Base-by-base conservation (phyloP, 2,329 filamentous ascomycete genomes). In the Tothia fuscella region DNA sequence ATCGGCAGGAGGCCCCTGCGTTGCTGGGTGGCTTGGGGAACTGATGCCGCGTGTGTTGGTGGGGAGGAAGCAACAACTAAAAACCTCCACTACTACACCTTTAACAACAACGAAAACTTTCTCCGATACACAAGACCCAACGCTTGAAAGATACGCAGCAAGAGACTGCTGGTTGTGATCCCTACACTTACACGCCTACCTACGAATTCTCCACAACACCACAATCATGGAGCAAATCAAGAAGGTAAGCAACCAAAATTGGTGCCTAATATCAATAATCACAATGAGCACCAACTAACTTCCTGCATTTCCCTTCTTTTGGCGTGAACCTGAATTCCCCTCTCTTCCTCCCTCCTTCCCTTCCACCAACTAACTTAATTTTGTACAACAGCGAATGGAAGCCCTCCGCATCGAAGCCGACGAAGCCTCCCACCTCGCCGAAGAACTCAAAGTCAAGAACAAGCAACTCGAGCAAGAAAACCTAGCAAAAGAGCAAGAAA, bases 401-500 rank as follows among this genome's bases (percentile, higher is more conserved):
- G 74, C 80, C 65, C 86, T 98, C 71, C 88, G 89, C 62, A 69
- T 89, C 66, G 86, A 96, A 76, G 83, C 86, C 58, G 91, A 96
- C 60, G 82, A 91, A 62, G 80, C 84, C 50, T 68, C 78, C 50
- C 67, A 72, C 61, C 82, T 89, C 70, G 80, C 81, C 50, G 85
- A 95, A 61, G 89, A 96, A 68, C 77, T 93, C 52, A 79, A 91
- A 69, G 52, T 66, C 56, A 88, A 85, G 69, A 75, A 95, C 69
- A 96, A 95, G 75, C 64, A 68, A 42, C 76, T 96, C 50, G 88
- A 98, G 70, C 82, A 94, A 66, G 89, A 96, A 71, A 94, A 87
- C 65, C 74, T 94, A 49, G 74, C 82, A 61, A 96, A 96, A 73
- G 91, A 96, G 71, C 88, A 96, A 68, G 89, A 96, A 65, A 93